Base-by-base conservation (phyloP, 306 rosid species). In the Lotus japonicus region DNA sequence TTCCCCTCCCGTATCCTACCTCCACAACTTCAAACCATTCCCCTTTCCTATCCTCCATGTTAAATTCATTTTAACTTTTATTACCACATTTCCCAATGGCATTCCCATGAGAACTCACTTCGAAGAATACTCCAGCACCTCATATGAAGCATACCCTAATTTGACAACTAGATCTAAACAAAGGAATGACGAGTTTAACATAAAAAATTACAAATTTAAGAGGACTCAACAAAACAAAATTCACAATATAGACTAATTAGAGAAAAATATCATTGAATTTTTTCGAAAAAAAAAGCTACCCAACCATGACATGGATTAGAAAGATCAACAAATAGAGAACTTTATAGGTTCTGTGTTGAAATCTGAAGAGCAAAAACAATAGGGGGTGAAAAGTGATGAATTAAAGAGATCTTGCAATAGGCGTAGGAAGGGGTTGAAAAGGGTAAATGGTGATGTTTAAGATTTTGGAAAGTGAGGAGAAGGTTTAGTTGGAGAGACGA, bases 11-110 rank as follows among this genome's bases (percentile, higher is more conserved):
- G n/a, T n/a, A n/a, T n/a, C n/a, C n/a, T n/a, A n/a, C n/a, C n/a
- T n/a, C n/a, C n/a, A n/a, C n/a, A n/a, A n/a, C n/a, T n/a, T n/a
- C n/a, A n/a, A n/a, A n/a, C n/a, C n/a, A n/a, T n/a, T n/a, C n/a
- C n/a, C n/a, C n/a, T n/a, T n/a, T n/a, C n/a, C n/a, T n/a, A n/a
- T n/a, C n/a, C n/a, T n/a, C n/a, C n/a, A n/a, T n/a, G n/a, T n/a
- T n/a, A n/a, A n/a, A n/a, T n/a, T n/a, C n/a, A n/a, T n/a, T n/a
- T n/a, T n/a, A n/a, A n/a, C n/a, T n/a, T n/a, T n/a, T n/a, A n/a
- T 58, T 17, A 82, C 89, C 79, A 77, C 87, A 79, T 92, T 92
- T 70, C 89, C 96, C 73, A 96, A 84, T 72, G 98, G 96, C 95
- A 89, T 87, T 87, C 96, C 88, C 92, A 92, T 92, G 85, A 82